Evolutionary conservation across 139 green algal genomes (phyloP), one percentile per base, ranked within the genome.

Genomic region (Coelastrella sp.): DNA sequence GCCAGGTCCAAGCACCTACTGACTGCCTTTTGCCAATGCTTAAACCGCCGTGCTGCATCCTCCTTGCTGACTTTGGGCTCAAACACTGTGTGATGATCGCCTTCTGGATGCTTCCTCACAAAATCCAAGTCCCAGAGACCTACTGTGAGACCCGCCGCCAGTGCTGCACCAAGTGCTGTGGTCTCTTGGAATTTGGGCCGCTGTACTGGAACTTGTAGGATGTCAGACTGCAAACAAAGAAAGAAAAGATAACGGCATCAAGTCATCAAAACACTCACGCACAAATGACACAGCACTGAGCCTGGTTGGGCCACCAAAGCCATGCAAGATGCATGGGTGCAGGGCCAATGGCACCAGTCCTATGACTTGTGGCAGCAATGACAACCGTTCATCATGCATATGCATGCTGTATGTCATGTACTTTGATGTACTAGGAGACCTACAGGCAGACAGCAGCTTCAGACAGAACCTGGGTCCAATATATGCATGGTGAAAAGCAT

Each of bases 141-240:
- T n/a, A 95, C 91, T 5, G 90, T 93, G 27, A 99, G 88, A 11
- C 95, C 97, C 23, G 97, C 96, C 5, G 97, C 97, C 45, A 97
- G 89, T 4, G 97, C 97, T 8, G 97, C 97, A 5, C 97, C 97
- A 72, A 97, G 81, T 0, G 90, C 92, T 0, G 97, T 99, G 11
- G 97, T 98, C 92, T 99, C 97, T 40, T 95, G 91, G 85, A 98
- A 89, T 4, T 74, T 82, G 5, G 97, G 97, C 21, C 97, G 89
- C 62, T 91, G 32, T 30, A 99, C 96, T 0, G 87, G 85, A 5
- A 96, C 80, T 68, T 98, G 94, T 43, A 96, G 80, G 6, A 95
- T 67, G 89, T 98, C 94, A 11, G 94, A 88, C 90, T 93, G 62
- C 62, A 69, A 23, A 9, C 11, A n/a, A n/a, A n/a, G n/a, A n/a